These are phyloP conservation scores for Populus tremula DNA, from an alignment of 345 rosid genomes.

Conservation along the genomic window DNA sequence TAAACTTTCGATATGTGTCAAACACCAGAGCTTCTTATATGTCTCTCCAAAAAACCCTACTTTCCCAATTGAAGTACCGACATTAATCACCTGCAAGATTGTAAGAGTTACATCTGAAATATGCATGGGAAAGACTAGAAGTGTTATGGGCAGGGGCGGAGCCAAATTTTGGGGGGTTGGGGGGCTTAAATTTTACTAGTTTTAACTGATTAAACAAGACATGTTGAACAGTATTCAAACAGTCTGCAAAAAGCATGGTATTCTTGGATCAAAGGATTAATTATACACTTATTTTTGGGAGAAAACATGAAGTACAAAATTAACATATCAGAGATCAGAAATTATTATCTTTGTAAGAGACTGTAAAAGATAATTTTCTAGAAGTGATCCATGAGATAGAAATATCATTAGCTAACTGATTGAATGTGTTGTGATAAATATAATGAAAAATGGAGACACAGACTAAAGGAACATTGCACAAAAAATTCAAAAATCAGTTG, in stretches of 20 bases:
- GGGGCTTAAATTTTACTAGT: too few species aligned
- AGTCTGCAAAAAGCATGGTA: background rate
- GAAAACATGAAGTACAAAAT: background rate
- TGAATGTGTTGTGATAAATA: background rate
- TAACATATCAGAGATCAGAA: background rate
- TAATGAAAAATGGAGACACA: background rate
- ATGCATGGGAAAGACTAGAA: background rate
- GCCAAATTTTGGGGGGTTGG: too few species aligned
- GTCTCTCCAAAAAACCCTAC: slow-evolving; percentile 73
- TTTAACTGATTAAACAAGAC: background rate
- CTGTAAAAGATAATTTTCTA: background rate
- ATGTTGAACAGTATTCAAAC: background rate
- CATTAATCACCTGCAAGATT: slow-evolving; percentile 70
- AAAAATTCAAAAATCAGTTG: background rate
- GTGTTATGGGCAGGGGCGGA: background rate
- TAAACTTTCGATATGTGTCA: slow-evolving; percentile 83
- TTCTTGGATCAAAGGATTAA: background rate
- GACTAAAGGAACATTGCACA: background rate
- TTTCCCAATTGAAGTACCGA: slow-evolving; percentile 81
- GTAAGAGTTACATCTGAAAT: slow-evolving; percentile 4
- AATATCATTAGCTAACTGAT: background rate
- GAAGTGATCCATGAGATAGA: background rate
- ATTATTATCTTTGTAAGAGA: background rate
- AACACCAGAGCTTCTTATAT: slow-evolving; percentile 78
- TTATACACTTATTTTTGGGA: background rate